These are phyloP conservation scores for Lactuca saligna DNA, from an alignment of 129 eudicot genomes.

Conservation along the genomic window DNA sequence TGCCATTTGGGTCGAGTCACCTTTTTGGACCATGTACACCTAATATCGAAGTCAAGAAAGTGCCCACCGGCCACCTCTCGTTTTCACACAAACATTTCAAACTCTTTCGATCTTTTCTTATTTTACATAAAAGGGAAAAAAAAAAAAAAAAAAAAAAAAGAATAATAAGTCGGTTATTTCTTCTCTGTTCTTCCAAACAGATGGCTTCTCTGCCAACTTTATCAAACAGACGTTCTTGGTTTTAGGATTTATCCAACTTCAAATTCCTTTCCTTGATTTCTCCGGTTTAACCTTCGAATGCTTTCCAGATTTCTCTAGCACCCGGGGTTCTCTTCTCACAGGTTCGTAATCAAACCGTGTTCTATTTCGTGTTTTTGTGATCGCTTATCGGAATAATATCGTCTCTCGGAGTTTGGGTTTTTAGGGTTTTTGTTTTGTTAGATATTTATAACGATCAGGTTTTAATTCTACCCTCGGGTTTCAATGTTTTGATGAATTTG, in stretches of 20 bases:
- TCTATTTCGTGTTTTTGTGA: not conserved
- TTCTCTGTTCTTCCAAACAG: conserved; percentile 3
- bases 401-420: conserved; percentile 21
- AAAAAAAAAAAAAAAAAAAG: not conserved
- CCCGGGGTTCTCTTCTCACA: conserved; percentile 16
- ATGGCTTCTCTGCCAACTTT: conserved; percentile 19
- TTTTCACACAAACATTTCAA: conserved; percentile 1
- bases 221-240: not conserved
- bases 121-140: not conserved
- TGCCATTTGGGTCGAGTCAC: not conserved
- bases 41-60: not conserved
- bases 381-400: not conserved
- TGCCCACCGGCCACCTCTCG: not conserved
- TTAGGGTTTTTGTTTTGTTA: conserved; percentile 41
- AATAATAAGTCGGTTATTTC: conserved; percentile 18
- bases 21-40: not conserved
- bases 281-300: conserved; percentile 4
- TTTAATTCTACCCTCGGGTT: not conserved
- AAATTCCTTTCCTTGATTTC: conserved; percentile 1
- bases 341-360: conserved; percentile 37
- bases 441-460: conserved; percentile 26
- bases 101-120: not conserved
- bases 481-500: not conserved
- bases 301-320: conserved; percentile 12
- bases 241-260: conserved; percentile 1